phyloP scores from a whole-genome alignment of 2,329 filamentous ascomycete species.

The Lasiodiplodia citricola region DNA sequence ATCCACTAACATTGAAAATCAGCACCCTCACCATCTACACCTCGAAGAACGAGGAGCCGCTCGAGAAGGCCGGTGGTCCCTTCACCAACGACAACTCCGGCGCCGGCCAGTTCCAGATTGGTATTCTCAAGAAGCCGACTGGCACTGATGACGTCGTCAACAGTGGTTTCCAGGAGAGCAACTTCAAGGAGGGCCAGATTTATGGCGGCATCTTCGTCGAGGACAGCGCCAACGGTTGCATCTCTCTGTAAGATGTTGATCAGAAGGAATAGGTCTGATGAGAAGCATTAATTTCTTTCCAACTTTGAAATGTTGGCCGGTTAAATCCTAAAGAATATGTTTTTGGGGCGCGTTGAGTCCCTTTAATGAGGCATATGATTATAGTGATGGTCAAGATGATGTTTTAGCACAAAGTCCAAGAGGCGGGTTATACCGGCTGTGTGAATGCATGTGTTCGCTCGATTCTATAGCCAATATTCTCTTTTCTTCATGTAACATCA shows the following conservation, averaged over 20 bases:
- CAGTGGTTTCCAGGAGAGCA: conserved; percentile 40
- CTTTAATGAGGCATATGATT: neutral
- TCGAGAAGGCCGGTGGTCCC: conserved; percentile 55
- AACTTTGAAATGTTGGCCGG: neutral
- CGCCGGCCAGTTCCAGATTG: conserved; percentile 67
- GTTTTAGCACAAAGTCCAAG: neutral
- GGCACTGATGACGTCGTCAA: conserved; percentile 48
- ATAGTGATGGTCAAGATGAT: neutral
- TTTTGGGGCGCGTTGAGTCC: neutral
- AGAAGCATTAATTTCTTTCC: neutral
- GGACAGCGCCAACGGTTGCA: conserved; percentile 42
- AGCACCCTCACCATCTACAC: conserved; percentile 65
- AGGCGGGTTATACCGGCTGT: neutral
- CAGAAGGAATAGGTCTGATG: neutral
- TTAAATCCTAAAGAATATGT: neutral
- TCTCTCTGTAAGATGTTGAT: conserved; percentile 35
- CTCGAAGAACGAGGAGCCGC: conserved; percentile 54
- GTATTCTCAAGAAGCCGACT: conserved; percentile 66
- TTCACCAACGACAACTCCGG: conserved; percentile 60
- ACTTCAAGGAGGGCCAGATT: conserved; percentile 46
- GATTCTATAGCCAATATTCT: neutral
- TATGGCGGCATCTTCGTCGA: conserved; percentile 48
- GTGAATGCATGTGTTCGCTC: conserved; percentile 1
- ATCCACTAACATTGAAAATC: neutral
- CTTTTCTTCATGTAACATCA: conserved; percentile 15